Evolutionary conservation across 805 yeast species (phyloP), one percentile per base, ranked within the genome.

Genomic region (Candida tibetensis): DNA sequence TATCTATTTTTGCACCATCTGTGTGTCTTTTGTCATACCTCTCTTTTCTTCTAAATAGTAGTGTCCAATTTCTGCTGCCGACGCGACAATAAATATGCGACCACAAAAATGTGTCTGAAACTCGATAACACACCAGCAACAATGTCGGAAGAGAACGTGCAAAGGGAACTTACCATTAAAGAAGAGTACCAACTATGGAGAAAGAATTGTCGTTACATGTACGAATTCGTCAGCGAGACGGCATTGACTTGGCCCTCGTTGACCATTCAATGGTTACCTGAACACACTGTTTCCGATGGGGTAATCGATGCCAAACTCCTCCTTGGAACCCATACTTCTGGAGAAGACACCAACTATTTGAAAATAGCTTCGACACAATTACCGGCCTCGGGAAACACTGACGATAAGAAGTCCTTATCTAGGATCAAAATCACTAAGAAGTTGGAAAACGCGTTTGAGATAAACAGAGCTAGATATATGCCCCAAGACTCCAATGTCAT

Each of bases 221-320:
- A 85, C 48, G 89, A 85, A 50, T 85, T 82, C 55, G 87, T 85
- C 22, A 78, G 84, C 34, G 93, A 85, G 53, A 82, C 91, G 0
- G 86, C 84, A 2, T 62, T 85, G 31, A 76, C 81, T 9, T 85
- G 95, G 95, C 95, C 95, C 2, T 81, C 90, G 2, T 66, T 85
- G 34, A 81, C 91, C 1, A 72, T 83, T 4, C 86, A 85, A 58
- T 85, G 93, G 90, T 57, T 82, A 5, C 90, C 89, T 0, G 65
- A 64, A 19, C 46, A 53, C 44, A 32, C 41, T 9, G 44, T 33
- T 5, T 47, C 37, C 18, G 52, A 41, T 15, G 60, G 58, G 2
- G 54, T 62, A 4, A 62, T 69, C 9, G 69, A 71, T 17, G 73
- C 83, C 45, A 72, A 76, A 37, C 49, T 85, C 40, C 51, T 85